Evolutionary conservation across 495 filamentous ascomycete genomes (phyloP), one percentile per base, ranked within the genome.

Genomic region (Hypoxylon trugodes): DNA sequence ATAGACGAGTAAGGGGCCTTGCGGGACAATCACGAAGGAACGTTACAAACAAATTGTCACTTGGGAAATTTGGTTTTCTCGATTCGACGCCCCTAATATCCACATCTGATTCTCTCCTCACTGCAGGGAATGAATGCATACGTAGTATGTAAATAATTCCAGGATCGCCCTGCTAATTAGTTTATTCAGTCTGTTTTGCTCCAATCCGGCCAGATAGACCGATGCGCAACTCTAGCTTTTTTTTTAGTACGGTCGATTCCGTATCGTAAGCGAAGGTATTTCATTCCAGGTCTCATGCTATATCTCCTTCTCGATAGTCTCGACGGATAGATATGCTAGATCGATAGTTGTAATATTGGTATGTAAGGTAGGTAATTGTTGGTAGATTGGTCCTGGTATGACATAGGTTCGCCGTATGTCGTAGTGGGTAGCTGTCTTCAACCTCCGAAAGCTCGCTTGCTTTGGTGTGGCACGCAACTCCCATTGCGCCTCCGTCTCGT

Each of bases 141-240:
- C n/a, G n/a, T n/a, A n/a, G n/a, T 22, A 37, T 15, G 38, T 52
- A 2, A 35, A 48, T 26, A 33, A 21, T 48, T 21, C 33, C 45
- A 33, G 24, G 28, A 48, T 48, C 45, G 45, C 43, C 33, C 12
- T 25, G 24, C 37, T 35, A 36, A 28, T 49, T 12, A 33, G 35
- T 65, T 55, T 32, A 37, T 47, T 59, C 49, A 59, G 61, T 65
- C 42, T 54, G 22, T 55, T 65, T 37, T 54, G 22, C 49, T 51
- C 47, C 47, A 65, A 53, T n/a, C n/a, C n/a, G n/a, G 33, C 40
- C 59, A 38, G 46, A 51, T 51, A 37, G 41, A 33, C 26, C 26
- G 41, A 45, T 25, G 30, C 8, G 24, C 26, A 15, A 46, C 24
- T 25, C n/a, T 26, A 24, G 50, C 24, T 57, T 33, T 38, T 37